Conservation (phyloP, 2,329 filamentous ascomycete genomes). For the Aspergillus melleus region DNA sequence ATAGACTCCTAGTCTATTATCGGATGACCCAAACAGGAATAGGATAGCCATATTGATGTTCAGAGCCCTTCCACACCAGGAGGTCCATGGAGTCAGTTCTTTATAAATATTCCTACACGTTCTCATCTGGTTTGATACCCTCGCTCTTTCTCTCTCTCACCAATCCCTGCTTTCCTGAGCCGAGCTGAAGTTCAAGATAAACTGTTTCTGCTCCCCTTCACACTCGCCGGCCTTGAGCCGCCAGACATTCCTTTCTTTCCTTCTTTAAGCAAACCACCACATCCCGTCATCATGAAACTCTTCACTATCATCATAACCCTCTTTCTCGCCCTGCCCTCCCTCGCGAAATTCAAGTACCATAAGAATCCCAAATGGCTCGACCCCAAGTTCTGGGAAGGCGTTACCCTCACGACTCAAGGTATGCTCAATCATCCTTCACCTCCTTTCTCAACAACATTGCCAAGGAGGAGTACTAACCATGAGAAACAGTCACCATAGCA, state of each 20-base stretch:
- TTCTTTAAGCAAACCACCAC: too few species aligned
- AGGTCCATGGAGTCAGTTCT: background rate
- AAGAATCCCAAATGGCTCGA: background rate
- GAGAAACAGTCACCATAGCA: too few species aligned
- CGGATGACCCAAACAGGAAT: background rate
- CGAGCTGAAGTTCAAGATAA: too few species aligned
- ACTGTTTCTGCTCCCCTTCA: too few species aligned
- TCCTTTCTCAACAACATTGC: background rate
- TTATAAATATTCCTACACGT: background rate
- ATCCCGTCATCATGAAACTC: background rate
- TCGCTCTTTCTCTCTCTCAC: background rate
- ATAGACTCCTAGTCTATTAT: background rate
- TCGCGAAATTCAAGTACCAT: background rate
- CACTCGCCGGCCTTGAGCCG: too few species aligned
- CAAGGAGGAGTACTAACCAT: too few species aligned
- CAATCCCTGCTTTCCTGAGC: background rate
- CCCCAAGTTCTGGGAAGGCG: too few species aligned
- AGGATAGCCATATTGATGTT: background rate
- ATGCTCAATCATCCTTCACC: background rate
- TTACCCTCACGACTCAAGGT: background rate
- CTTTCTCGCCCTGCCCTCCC: background rate
- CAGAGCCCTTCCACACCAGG: background rate
- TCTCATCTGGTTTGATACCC: background rate
- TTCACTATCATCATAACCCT: background rate
- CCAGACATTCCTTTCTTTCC: too few species aligned